Percentiles rank a stretch among this genome's conserved stretches.
Conservation (phyloP, 164 flowering plant genomes). For the Chimonanthus salicifolius region DNA sequence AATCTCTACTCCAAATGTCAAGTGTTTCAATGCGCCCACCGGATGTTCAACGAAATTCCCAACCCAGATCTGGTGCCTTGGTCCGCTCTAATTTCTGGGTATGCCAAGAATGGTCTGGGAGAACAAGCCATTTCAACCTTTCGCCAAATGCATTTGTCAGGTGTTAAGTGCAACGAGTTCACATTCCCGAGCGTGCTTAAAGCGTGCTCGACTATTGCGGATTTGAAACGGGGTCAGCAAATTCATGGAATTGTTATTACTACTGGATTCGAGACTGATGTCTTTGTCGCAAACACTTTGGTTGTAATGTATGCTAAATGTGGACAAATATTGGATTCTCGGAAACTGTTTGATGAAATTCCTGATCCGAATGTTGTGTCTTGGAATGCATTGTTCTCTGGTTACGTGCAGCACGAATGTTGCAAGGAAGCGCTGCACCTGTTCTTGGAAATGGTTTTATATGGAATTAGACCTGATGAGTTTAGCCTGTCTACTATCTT, state of each 20-base stretch:
- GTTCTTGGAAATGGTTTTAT: constrained; percentile 54
- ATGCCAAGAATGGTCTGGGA: constrained; percentile 51
- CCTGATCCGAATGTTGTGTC: constrained; percentile 54
- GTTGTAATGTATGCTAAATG: constrained; percentile 79
- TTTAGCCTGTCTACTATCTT: constrained; percentile 55
- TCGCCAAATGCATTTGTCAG: constrained; percentile 42
- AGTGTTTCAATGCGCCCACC: constrained; percentile 43
- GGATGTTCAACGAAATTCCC: constrained; percentile 51
- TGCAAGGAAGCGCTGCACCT: constrained; percentile 44
- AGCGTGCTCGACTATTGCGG: constrained; percentile 46
- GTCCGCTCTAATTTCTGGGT: constrained; percentile 75
- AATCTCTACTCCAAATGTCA: constrained; percentile 49
- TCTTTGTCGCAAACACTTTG: constrained; percentile 60
- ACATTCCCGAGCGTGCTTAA: constrained; percentile 66
- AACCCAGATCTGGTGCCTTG: constrained; percentile 64
- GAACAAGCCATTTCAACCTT: constrained; percentile 47
- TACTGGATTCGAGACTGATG: constrained; percentile 58
- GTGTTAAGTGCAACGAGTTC: constrained; percentile 50
- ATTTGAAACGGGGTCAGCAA: constrained; percentile 49
- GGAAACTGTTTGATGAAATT: constrained; percentile 51
- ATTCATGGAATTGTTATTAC: constrained; percentile 56
- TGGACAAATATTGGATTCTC: constrained; percentile 46
- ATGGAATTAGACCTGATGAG: constrained; percentile 58
- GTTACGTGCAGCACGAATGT: constrained; percentile 48
- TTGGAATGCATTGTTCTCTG: constrained; percentile 70